Percentiles rank a stretch among this genome's conserved stretches.
Conservation (phyloP, 2,329 filamentous ascomycete genomes). For the Diaporthe capsici region DNA sequence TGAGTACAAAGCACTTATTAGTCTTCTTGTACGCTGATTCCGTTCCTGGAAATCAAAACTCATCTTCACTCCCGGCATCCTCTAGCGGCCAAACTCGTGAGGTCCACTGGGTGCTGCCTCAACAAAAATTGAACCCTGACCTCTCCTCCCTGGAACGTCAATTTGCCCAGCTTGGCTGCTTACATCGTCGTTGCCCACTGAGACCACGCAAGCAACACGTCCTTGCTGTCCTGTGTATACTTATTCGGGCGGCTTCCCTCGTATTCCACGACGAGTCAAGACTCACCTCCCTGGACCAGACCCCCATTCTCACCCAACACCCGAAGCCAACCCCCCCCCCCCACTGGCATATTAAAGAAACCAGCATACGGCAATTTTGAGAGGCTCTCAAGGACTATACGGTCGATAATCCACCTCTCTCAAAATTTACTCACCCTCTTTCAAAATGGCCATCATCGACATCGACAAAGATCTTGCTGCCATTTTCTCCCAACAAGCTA, state of each 20-base stretch:
- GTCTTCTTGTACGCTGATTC: background rate
- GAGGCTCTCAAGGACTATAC: background rate
- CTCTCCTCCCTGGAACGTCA: background rate
- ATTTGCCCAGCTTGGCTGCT: constrained; percentile 2
- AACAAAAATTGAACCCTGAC: background rate
- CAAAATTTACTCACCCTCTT: background rate
- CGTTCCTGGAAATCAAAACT: constrained; percentile 10
- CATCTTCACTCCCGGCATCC: background rate
- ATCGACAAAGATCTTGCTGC: constrained; percentile 79
- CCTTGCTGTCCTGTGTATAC: constrained; percentile 1
- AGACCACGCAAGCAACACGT: constrained; percentile 3
- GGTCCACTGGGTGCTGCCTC: background rate
- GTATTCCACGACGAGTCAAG: constrained; percentile 28
- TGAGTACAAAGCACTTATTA: background rate
- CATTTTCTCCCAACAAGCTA: constrained; percentile 78
- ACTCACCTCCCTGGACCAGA: background rate
- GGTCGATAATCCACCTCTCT: background rate
- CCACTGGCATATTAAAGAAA: background rate
- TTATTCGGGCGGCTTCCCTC: constrained; percentile 21
- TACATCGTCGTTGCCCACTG: background rate
- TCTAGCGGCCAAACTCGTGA: background rate
- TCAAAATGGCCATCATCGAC: constrained; percentile 76
- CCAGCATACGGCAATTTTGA: background rate
- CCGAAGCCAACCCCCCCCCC: background rate
- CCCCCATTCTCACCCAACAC: background rate